A percentile compares a stretch with the other conserved stretches of the same genome.
These are phyloP conservation scores for Arachnomyces sp. DNA, from an alignment of 2,329 filamentous ascomycete genomes.

Conservation along the genomic window DNA sequence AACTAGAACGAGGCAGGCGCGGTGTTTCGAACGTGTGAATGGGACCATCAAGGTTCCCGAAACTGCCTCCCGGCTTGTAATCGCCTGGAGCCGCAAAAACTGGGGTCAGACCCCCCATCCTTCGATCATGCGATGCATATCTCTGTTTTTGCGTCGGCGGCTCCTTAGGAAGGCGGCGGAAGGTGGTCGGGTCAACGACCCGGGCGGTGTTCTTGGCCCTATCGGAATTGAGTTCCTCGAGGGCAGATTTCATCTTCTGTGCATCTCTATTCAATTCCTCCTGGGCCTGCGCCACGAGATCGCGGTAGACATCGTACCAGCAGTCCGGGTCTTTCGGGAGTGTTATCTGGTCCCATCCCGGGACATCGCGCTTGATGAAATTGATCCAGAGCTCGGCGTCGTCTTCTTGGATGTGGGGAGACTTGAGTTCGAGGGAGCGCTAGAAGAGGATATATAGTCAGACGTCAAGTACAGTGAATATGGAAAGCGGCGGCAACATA, in stretches of 20 bases:
- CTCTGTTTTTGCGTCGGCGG: slow-evolving; percentile 24
- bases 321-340: slow-evolving; percentile 58
- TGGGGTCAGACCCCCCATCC: slow-evolving; percentile 23
- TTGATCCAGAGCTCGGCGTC: slow-evolving; percentile 68
- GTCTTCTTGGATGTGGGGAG: slow-evolving; percentile 65
- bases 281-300: slow-evolving; percentile 55
- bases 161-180: slow-evolving; percentile 21
- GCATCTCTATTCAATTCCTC: slow-evolving; percentile 52
- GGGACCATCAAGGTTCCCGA: no score
- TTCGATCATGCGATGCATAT: slow-evolving; percentile 25
- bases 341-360: slow-evolving; percentile 57
- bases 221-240: slow-evolving; percentile 52
- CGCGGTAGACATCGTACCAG: slow-evolving; percentile 73
- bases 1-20: slow-evolving; percentile 14
- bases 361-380: slow-evolving; percentile 72
- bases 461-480: background rate
- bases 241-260: slow-evolving; percentile 49
- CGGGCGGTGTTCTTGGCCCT: slow-evolving; percentile 52
- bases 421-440: slow-evolving; percentile 62
- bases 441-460: slow-evolving; percentile 14
- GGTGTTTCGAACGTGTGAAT: slow-evolving; percentile 18
- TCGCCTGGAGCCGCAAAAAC: slow-evolving; percentile 10
- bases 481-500: slow-evolving; percentile 22
- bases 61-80: background rate
- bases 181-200: slow-evolving; percentile 43